Base-by-base conservation (phyloP, 495 filamentous ascomycete species). In the Amphirosellinia nigrospora region DNA sequence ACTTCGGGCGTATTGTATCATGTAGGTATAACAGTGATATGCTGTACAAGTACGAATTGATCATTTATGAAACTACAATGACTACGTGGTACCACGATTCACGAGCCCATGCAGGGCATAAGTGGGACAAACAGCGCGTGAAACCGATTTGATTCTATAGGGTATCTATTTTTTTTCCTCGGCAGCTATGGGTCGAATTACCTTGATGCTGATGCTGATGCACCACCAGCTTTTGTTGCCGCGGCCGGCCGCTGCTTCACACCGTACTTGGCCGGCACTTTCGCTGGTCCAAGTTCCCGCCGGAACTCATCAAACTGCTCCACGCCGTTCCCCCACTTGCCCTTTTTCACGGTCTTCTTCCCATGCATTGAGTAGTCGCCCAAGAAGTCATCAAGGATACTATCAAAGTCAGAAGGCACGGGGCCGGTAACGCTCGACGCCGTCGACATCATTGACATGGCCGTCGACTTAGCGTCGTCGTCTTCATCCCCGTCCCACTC, bases 381-480 rank as follows among this genome's bases (percentile, higher is more conserved):
- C 15, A 98, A 79, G 84, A 99, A 99, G 74, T 98, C 94, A 79
- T 98, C 96, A 85, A 98, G 89, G 76, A 98, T 90, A 45, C 83
- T 86, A 77, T 97, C 90, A 81, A 99, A 97, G 76, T 96, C 92
- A 45, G 86, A 82, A 46, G 89, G 84, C 36, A 88, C 83, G 60
- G 84, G 84, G 8, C 89, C 89, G 67, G 79, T 82, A 3, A 88
- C 84, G 72, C 81, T 88, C 7, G 85, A 87, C 30, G 72, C 78
- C 15, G 80, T 79, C 10, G 85, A 87, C 28, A 82, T 77, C 41
- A 77, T 81, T 46, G 82, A 87, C 68, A 82, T 77, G 55, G 73
- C 78, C 41, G 68, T 69, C 21, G 65, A 71, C 52, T 41, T 41
- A 16, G 78, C 79, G 21, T 46, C 86, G 82, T 81, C 81, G 72